phyloP scores from a whole-genome alignment of 2,329 filamentous ascomycete species.

The Calonectria hawksworthii region DNA sequence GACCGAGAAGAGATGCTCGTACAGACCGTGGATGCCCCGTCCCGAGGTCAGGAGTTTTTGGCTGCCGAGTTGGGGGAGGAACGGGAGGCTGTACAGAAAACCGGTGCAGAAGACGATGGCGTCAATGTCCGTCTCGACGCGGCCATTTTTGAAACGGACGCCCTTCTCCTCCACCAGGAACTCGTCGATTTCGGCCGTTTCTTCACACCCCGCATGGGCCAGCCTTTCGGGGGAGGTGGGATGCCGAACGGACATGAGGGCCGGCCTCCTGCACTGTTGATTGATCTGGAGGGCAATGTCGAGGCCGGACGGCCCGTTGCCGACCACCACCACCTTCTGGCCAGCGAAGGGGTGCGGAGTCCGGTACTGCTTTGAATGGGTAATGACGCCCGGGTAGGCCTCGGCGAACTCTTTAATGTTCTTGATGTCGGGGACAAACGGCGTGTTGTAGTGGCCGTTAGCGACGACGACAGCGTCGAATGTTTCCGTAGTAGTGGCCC shows the following conservation, averaged over 20 bases:
- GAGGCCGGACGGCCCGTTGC: slow-evolving; percentile 85
- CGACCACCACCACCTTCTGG: slow-evolving; percentile 86
- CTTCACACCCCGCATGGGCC: slow-evolving; percentile 60
- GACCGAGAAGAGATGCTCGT: slow-evolving; percentile 84
- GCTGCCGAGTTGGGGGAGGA: slow-evolving; percentile 64
- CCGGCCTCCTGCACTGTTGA: slow-evolving; percentile 67
- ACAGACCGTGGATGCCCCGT: slow-evolving; percentile 78
- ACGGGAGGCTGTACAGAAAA: slow-evolving; percentile 88
- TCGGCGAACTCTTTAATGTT: slow-evolving; percentile 72
- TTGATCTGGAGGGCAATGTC: slow-evolving; percentile 87
- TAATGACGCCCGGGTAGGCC: slow-evolving; percentile 71
- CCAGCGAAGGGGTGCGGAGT: slow-evolving; percentile 71
- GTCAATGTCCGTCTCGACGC: slow-evolving; percentile 77
- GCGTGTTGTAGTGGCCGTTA: slow-evolving; percentile 81
- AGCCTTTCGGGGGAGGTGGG: slow-evolving; percentile 61
- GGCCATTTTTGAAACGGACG: slow-evolving; percentile 77
- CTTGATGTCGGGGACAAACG: slow-evolving; percentile 74
- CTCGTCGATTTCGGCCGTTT: slow-evolving; percentile 71
- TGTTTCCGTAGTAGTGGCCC: slow-evolving; percentile 54
- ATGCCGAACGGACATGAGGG: slow-evolving; percentile 75
- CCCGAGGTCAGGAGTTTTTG: slow-evolving; percentile 75
- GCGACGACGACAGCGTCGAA: slow-evolving; percentile 85
- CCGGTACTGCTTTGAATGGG: slow-evolving; percentile 87
- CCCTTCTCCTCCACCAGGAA: slow-evolving; percentile 68
- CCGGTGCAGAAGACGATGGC: slow-evolving; percentile 89